Evolutionary conservation across 768 basidiomycete species (phyloP).

Genomic region (Agaricus subrufescens): DNA sequence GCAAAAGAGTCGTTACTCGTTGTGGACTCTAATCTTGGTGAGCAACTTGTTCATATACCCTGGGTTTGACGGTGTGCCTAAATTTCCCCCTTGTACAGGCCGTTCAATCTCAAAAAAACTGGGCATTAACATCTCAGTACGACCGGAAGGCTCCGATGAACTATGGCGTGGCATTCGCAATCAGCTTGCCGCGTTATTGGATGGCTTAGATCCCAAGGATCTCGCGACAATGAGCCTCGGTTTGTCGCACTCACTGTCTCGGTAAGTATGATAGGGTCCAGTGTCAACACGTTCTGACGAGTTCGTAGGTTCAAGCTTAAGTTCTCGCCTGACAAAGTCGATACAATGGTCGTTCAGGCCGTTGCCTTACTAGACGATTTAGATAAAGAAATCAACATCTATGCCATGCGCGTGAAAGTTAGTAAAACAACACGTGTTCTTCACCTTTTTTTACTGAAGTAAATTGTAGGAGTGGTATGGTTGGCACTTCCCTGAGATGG

Average conservation of each 20-base stretch:
- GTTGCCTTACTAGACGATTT: conserved; percentile 96
- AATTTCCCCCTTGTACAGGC: conserved; percentile 34
- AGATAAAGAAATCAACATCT: conserved; percentile 99
- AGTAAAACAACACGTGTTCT: conserved; percentile 11
- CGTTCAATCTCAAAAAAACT: conserved; percentile 91
- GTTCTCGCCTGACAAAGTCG: conserved; percentile 99
- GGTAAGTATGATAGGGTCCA: conserved; percentile 42
- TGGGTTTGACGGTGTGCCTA: neutral
- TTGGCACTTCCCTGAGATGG: conserved; percentile 99
- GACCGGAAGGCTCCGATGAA: conserved; percentile 48
- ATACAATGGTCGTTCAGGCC: conserved; percentile 99
- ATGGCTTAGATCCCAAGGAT: conserved; percentile 90
- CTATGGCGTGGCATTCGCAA: conserved; percentile 94
- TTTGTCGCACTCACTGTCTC: conserved; percentile 93
- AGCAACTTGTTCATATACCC: conserved; percentile 21
- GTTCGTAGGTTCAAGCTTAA: conserved; percentile 88
- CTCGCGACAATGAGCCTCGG: conserved; percentile 97
- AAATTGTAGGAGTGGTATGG: conserved; percentile 94
- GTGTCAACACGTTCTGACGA: neutral
- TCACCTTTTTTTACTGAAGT: neutral
- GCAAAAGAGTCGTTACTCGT: conserved; percentile 82
- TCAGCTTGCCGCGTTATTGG: conserved; percentile 82
- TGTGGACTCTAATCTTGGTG: conserved; percentile 87
- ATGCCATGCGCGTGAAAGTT: conserved; percentile 98
- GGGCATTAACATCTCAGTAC: conserved; percentile 77